Percentiles rank a stretch among this genome's conserved stretches.
Evolutionary conservation across 1,284 basidiomycete species (phyloP).

Genomic region (Omphalotus olearius): DNA sequence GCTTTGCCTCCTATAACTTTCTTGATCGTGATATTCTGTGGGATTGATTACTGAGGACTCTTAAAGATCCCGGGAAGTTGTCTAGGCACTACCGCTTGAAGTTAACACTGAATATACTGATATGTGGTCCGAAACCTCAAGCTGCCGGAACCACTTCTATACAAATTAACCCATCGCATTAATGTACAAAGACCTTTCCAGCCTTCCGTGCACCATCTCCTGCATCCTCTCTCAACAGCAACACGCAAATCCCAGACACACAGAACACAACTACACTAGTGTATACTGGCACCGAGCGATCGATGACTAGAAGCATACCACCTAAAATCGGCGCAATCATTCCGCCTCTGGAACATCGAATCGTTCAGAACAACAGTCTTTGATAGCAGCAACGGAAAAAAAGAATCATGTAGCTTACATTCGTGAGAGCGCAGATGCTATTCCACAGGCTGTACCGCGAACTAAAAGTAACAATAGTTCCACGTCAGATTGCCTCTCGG

Average conservation of each 20-base stretch:
- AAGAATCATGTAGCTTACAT: constrained; percentile 50
- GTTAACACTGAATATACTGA: too few species aligned
- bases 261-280: constrained; percentile 69
- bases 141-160: neutral
- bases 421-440: constrained; percentile 84
- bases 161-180: neutral
- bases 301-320: constrained; percentile 72
- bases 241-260: constrained; percentile 62
- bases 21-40: too few species aligned
- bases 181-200: constrained; percentile 24
- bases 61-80: too few species aligned
- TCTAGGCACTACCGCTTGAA: too few species aligned
- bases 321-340: constrained; percentile 89
- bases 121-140: too few species aligned
- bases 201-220: constrained; percentile 23
- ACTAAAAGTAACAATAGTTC: constrained; percentile 35
- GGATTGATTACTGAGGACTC: too few species aligned
- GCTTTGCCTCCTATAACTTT: too few species aligned
- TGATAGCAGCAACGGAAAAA: constrained; percentile 7
- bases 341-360: constrained; percentile 58
- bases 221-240: constrained; percentile 48
- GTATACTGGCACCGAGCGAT: constrained; percentile 77
- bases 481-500: too few species aligned
- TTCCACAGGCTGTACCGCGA: constrained; percentile 88
- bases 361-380: neutral